A percentile compares a stretch with the other conserved stretches of the same genome.
phyloP scores from a whole-genome alignment of 2,329 filamentous ascomycete genomes.

The Sporothrix phasma region DNA sequence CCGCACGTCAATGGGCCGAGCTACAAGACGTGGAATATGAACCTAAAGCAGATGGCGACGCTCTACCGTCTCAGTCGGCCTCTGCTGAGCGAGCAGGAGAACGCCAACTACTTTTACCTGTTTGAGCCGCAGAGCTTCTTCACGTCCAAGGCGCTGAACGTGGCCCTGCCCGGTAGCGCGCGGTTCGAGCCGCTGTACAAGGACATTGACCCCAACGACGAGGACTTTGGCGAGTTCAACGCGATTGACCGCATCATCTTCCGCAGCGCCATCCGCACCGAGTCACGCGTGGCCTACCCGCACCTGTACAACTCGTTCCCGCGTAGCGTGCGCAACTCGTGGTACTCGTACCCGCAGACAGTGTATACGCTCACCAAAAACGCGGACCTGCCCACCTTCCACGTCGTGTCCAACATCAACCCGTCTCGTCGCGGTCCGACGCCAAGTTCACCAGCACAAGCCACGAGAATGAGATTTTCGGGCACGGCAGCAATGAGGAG shows the following conservation, averaged over 20 bases:
- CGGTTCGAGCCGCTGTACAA: slow-evolving; percentile 97
- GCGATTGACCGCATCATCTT: slow-evolving; percentile 99
- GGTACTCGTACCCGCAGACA: slow-evolving; percentile 88
- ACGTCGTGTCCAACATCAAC: slow-evolving; percentile 96
- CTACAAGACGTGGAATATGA: slow-evolving; percentile 92
- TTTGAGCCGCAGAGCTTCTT: slow-evolving; percentile 93
- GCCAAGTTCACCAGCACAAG: slow-evolving; percentile 88
- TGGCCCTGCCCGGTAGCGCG: slow-evolving; percentile 93
- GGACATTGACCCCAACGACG: slow-evolving; percentile 95
- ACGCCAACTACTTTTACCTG: slow-evolving; percentile 96
- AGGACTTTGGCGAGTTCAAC: slow-evolving; percentile 99
- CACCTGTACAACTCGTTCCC: slow-evolving; percentile 95
- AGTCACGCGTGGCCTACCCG: slow-evolving; percentile 89
- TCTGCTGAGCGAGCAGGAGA: slow-evolving; percentile 80
- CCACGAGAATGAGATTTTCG: slow-evolving; percentile 91
- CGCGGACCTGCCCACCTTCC: slow-evolving; percentile 83
- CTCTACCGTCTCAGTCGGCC: slow-evolving; percentile 87
- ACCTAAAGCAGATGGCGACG: slow-evolving; percentile 89
- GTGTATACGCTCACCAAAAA: slow-evolving; percentile 87
- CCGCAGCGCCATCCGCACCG: slow-evolving; percentile 84
- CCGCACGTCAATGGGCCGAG: slow-evolving; percentile 91
- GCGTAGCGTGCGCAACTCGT: slow-evolving; percentile 82
- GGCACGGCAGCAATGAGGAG: slow-evolving; percentile 62
- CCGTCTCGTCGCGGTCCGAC: slow-evolving; percentile 93
- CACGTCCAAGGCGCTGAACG: slow-evolving; percentile 92